Percentiles rank a stretch among this genome's conserved stretches.
These are phyloP conservation scores for Marasmius fiardii DNA, from an alignment of 1,284 basidiomycete genomes.

Conservation along the genomic window DNA sequence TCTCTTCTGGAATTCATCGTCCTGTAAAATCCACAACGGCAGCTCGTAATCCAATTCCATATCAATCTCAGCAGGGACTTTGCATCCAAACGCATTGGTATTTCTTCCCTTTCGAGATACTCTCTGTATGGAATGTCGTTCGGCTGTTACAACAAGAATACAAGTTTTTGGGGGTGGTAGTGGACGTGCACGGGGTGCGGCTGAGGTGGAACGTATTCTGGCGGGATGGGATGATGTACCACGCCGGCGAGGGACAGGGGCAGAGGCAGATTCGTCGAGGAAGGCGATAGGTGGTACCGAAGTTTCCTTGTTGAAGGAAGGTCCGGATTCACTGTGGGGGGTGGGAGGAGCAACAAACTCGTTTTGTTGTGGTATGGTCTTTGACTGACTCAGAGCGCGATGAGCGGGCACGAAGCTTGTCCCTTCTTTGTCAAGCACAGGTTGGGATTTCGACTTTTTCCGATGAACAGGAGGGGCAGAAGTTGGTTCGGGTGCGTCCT, in stretches of 20 bases:
- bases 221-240: neutral
- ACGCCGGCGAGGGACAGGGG: neutral
- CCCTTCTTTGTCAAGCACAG: neutral
- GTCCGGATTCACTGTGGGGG: neutral
- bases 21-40: constrained; percentile 38
- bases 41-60: constrained; percentile 45
- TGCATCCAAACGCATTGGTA: constrained; percentile 21
- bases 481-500: neutral
- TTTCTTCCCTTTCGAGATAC: constrained; percentile 5
- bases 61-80: constrained; percentile 44
- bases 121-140: neutral
- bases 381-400: neutral
- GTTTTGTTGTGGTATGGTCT: neutral
- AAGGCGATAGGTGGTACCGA: neutral
- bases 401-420: neutral
- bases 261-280: constrained; percentile 1
- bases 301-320: neutral
- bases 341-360: neutral
- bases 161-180: constrained; percentile 34
- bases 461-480: too few relatives aligned
- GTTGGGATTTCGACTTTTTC: neutral
- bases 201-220: neutral
- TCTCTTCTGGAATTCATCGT: constrained; percentile 11
- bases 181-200: neutral
- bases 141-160: constrained; percentile 8